Evolutionary conservation across 768 basidiomycete species (phyloP).

Genomic region (Xerocomus potaroensis): DNA sequence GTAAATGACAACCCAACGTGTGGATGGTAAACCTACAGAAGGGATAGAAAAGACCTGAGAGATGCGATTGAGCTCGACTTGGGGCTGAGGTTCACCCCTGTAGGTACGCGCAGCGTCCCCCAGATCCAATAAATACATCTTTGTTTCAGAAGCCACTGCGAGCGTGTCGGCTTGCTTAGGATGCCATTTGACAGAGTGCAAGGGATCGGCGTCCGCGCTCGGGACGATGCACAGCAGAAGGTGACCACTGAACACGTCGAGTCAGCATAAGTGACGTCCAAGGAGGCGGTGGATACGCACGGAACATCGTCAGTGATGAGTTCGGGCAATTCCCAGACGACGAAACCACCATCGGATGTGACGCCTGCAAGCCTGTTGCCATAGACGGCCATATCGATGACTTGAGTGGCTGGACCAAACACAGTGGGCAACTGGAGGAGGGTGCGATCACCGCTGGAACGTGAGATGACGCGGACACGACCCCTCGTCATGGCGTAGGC

Average conservation of each 20-base stretch:
- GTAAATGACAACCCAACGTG: neutral
- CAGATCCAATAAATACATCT: constrained; percentile 74
- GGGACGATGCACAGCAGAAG: constrained; percentile 70
- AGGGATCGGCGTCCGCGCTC: constrained; percentile 47
- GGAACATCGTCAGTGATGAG: constrained; percentile 82
- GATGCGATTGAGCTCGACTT: constrained; percentile 65
- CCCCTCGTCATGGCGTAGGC: constrained; percentile 91
- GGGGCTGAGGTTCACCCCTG: constrained; percentile 61
- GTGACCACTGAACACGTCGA: constrained; percentile 45
- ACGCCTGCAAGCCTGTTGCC: constrained; percentile 81
- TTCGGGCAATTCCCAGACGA: constrained; percentile 84
- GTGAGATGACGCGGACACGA: constrained; percentile 85
- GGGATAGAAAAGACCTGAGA: constrained; percentile 63
- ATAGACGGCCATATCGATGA: constrained; percentile 83
- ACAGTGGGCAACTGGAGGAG: constrained; percentile 67
- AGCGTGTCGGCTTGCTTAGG: constrained; percentile 75
- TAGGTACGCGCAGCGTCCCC: constrained; percentile 55
- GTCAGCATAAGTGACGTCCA: neutral
- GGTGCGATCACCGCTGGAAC: constrained; percentile 84
- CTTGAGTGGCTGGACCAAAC: constrained; percentile 59
- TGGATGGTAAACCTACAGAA: constrained; percentile 46
- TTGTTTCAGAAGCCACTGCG: constrained; percentile 77
- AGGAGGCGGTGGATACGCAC: constrained; percentile 41
- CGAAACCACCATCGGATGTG: constrained; percentile 84
- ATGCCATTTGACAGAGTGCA: constrained; percentile 87